Evolutionary conservation across 1,139 yeast genomes (phyloP), one percentile per base, ranked within the genome.

Genomic region (Pichia sp.): DNA sequence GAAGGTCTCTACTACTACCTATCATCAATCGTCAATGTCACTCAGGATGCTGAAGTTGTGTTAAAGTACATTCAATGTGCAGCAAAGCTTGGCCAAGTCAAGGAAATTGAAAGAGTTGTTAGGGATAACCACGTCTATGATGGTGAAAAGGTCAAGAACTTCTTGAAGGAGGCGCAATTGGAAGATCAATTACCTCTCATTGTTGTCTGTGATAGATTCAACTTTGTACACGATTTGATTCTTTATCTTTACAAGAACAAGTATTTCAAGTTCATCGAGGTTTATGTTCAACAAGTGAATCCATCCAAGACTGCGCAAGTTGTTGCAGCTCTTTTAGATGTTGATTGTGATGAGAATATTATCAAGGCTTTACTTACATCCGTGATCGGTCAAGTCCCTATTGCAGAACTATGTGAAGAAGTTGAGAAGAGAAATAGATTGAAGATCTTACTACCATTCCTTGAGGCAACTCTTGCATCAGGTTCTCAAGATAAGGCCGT

Each of bases 81-180:
- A 42, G 85, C 96, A 28, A 79, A 75, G 55, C 71, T 85, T 62
- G 88, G 88, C 46, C 98, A 93, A 66, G 72, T 75, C 56, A 83
- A 84, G 55, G 99, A 91, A 65, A 86, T 91, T 53, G 98, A 93
- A 67, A 78, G 98, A 60, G 76, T 91, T 48, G 96, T 88, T 35
- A 80, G 94, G 60, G 96, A 87, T 58, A 91, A 91, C 67, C 84
- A 78, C 50, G 91, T 85, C 42, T 93, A 88, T 64, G 91, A 87
- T 59, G 94, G 97, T 45, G 98, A 91, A 60, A 88, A 88, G 64
- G 97, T 93, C 41, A 93, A 91, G 69, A 93, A 91, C 66, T 91
- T 84, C 63, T 74, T 91, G 66, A 91, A 91, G 64, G 98, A 93
- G 60, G 86, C 88, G 48, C 79, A 85, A 56, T 72, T 91, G 49